These are phyloP conservation scores for Clavulina sp. DNA, from an alignment of 768 basidiomycete genomes.

Conservation along the genomic window DNA sequence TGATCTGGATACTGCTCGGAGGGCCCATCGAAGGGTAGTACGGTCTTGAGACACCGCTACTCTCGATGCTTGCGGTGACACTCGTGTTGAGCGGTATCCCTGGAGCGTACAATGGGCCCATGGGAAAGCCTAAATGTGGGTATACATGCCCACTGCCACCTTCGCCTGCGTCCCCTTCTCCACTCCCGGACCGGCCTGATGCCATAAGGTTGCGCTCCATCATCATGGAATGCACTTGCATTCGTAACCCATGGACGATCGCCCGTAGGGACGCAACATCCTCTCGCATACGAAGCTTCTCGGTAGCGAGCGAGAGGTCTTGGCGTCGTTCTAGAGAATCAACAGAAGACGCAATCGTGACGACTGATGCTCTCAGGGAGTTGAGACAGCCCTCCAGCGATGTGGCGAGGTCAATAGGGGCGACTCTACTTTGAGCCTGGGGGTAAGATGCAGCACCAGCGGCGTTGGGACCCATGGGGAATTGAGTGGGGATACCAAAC, in stretches of 20 bases:
- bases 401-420: conserved; percentile 45
- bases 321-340: conserved; percentile 44
- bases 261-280: conserved; percentile 54
- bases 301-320: conserved; percentile 51
- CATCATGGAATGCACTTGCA: conserved; percentile 59
- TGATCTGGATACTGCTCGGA: too few relatives aligned
- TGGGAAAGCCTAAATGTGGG: too few relatives aligned
- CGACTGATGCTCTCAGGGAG: conserved; percentile 41
- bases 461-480: neutral
- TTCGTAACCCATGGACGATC: conserved; percentile 54
- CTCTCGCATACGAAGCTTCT: conserved; percentile 52
- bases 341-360: conserved; percentile 38
- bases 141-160: too few relatives aligned
- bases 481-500: neutral
- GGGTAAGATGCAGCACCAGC: neutral
- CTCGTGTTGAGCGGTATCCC: too few relatives aligned
- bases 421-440: conserved; percentile 20
- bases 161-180: too few relatives aligned
- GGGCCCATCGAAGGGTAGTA: too few relatives aligned
- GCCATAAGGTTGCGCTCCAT: conserved; percentile 63
- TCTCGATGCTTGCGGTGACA: too few relatives aligned
- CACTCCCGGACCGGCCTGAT: too few relatives aligned
- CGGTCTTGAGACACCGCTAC: too few relatives aligned
- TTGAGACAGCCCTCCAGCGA: conserved; percentile 44
- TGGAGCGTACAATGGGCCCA: too few relatives aligned